Conservation (phyloP, 78 protist species). For the Dictyostelium brefeldianum region DNA sequence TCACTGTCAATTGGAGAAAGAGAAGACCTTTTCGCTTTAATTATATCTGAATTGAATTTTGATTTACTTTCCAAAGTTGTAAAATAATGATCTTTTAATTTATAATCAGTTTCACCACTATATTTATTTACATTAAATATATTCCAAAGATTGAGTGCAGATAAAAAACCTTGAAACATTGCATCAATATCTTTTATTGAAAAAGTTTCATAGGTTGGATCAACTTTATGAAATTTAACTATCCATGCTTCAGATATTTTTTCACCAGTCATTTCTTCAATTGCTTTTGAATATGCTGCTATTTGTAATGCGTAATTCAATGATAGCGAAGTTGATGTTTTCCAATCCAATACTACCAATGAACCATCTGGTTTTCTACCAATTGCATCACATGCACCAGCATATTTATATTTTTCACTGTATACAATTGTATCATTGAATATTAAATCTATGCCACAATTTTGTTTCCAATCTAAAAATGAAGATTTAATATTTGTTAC, state of each 20-base stretch:
- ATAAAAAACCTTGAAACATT: slow-evolving; percentile 7
- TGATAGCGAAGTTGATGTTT: neutral
- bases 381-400: slow-evolving; percentile 70
- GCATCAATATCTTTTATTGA: slow-evolving; percentile 24
- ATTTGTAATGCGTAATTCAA: slow-evolving; percentile 42
- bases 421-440: slow-evolving; percentile 26
- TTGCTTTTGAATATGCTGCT: slow-evolving; percentile 57
- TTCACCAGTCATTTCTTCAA: slow-evolving; percentile 66
- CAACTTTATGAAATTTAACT: neutral
- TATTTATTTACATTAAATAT: neutral
- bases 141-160: slow-evolving; percentile 28
- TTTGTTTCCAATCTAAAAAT: neutral
- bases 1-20: neutral
- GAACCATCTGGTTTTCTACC: slow-evolving; percentile 33
- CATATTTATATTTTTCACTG: slow-evolving; percentile 10
- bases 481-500: neutral
- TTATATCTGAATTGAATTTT: no score
- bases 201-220: neutral
- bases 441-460: neutral
- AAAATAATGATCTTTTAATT: no score
- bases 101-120: no score
- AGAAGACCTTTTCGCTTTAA: no score
- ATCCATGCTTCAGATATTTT: slow-evolving; percentile 49
- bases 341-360: slow-evolving; percentile 57
- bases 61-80: no score